These are phyloP conservation scores for Russula lepida DNA, from an alignment of 768 basidiomycete genomes.

Conservation along the genomic window DNA sequence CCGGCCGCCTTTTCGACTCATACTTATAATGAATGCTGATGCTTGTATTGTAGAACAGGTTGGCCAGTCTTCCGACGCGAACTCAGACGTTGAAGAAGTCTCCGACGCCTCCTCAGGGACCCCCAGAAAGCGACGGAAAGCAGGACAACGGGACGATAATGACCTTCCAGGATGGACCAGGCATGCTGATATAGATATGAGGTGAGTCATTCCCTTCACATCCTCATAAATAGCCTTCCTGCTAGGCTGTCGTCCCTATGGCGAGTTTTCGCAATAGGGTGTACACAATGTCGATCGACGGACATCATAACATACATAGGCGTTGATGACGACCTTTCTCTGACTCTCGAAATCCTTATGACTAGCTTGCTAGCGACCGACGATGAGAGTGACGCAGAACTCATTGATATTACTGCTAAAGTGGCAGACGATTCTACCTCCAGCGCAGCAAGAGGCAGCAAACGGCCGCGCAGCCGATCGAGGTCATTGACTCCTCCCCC, in stretches of 20 bases:
- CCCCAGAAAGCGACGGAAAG: slow-evolving; percentile 17
- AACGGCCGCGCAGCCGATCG: slow-evolving; percentile 48
- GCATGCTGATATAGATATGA: slow-evolving; percentile 10
- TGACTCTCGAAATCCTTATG: neutral
- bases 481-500: slow-evolving; percentile 74
- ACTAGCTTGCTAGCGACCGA: slow-evolving; percentile 33
- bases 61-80: slow-evolving; percentile 8
- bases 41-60: slow-evolving; percentile 11
- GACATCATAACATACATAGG: neutral
- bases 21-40: neutral
- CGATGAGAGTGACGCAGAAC: slow-evolving; percentile 40
- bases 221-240: neutral
- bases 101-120: slow-evolving; percentile 10
- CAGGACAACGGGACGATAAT: slow-evolving; percentile 10
- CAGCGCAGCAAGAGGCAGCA: neutral
- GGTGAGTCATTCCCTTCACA: slow-evolving; percentile 6
- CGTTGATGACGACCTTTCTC: neutral
- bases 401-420: slow-evolving; percentile 27
- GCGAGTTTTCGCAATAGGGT: neutral
- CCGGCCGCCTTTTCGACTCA: neutral
- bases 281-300: neutral
- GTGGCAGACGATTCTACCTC: slow-evolving; percentile 31
- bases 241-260: neutral
- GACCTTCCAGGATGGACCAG: slow-evolving; percentile 20
- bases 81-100: slow-evolving; percentile 22